Percentiles rank a stretch among this genome's conserved stretches.
phyloP scores from a whole-genome alignment of 2,329 filamentous ascomycete genomes.

The Leptographium flavum region DNA sequence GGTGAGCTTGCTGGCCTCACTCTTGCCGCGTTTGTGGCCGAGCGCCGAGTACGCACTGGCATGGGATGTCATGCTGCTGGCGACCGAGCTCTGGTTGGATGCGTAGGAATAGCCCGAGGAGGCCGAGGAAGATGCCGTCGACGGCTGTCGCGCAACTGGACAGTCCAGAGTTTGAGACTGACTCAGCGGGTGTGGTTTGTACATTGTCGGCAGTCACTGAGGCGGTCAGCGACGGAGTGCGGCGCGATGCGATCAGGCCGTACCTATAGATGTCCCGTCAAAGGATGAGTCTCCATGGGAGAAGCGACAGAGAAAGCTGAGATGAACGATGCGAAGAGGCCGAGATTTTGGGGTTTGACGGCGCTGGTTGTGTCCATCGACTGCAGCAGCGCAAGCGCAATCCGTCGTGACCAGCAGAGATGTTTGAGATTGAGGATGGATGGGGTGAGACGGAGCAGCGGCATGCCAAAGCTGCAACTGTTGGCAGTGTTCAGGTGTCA shows the following conservation, averaged over 20 bases:
- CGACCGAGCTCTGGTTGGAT: slow-evolving; percentile 42
- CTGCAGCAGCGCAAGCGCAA: background rate
- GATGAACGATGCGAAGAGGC: no score
- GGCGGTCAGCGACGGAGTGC: background rate
- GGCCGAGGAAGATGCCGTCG: slow-evolving; percentile 55
- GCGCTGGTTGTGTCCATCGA: background rate
- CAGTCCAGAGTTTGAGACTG: slow-evolving; percentile 40
- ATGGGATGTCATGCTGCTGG: slow-evolving; percentile 59
- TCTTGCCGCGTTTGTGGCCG: slow-evolving; percentile 61
- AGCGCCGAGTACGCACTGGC: slow-evolving; percentile 42
- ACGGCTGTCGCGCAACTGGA: slow-evolving; percentile 45
- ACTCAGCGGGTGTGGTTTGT: slow-evolving; percentile 42
- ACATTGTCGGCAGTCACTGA: slow-evolving; percentile 30
- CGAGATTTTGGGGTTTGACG: no score
- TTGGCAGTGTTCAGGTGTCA: no score
- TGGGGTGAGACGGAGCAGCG: background rate
- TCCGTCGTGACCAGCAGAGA: background rate
- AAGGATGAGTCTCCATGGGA: slow-evolving; percentile 5
- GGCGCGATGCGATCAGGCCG: background rate
- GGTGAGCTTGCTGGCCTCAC: slow-evolving; percentile 47
- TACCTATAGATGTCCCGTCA: background rate
- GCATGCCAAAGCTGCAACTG: slow-evolving; percentile 7
- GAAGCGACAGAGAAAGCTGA: background rate
- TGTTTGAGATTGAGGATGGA: no score
- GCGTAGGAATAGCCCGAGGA: slow-evolving; percentile 52